Base-by-base conservation (phyloP, 208 protist genomes). In the Crithidia brevicula region DNA sequence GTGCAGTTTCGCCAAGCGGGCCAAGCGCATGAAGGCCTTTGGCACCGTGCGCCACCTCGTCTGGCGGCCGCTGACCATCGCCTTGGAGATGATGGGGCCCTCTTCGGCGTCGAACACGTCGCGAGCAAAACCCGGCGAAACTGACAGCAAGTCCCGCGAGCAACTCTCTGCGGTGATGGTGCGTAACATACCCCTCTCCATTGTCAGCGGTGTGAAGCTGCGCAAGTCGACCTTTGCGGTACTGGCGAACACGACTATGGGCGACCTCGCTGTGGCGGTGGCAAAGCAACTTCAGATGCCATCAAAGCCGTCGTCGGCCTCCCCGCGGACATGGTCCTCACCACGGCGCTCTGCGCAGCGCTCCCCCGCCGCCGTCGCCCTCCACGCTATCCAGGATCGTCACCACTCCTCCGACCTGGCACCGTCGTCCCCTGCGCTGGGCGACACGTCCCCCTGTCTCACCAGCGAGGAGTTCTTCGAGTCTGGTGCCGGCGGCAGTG, bases 1-100 rank as follows among this genome's bases (percentile, higher is more conserved):
- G 9, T 68, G 59, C 36, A 67, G 67, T 27, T 83, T 84, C 25
- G 27, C 46, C 22, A 74, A 79, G 56, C 73, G 77, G 0, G 54
- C 54, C 16, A 68, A 65, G 56, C 61, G 70, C 0, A 28, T 69
- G 36, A 63, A 65, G 31, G 23, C 40, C 3, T 76, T 62, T 56
- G 64, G 60, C 23, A n/a, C 31, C 8, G 46, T 77, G 50, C 72
- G 64, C 10, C 60, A 66, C 50, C 62, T 77, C n/a, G 27, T 59
- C 6, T 72, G 58, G 56, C 53, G 59, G 4, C 62, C 63, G 34
- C 46, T 73, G 52, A 31, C 7, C 9, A 16, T 76, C 42, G 13
- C 27, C 30, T 31, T 69, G 3, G 43, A 64, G 28, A 13, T 38
- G 5, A 31, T 38, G 23, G 25, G 25, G 9, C 13, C 38, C 23